These are phyloP conservation scores for Kodamaea alishanica DNA, from an alignment of 1,139 yeast genomes.

Conservation along the genomic window DNA sequence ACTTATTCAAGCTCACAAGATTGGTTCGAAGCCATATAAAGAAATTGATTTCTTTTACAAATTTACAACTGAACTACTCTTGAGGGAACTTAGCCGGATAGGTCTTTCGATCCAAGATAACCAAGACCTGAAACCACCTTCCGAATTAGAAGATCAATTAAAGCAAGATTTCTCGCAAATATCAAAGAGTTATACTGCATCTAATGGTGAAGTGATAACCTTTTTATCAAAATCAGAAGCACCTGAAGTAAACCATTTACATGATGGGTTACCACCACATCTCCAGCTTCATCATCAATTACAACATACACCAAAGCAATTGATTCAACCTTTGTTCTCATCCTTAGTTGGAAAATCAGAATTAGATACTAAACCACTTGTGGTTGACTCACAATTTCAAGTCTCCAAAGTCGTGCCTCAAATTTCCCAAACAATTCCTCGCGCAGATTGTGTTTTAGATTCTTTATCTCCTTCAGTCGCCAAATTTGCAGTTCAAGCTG, in stretches of 20 bases:
- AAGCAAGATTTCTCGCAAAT: conserved; percentile 63
- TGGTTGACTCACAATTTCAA: conserved; percentile 56
- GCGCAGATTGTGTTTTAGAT: conserved; percentile 42
- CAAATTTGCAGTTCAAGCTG: conserved; percentile 57
- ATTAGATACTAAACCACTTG: conserved; percentile 62
- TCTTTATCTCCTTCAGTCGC: conserved; percentile 45
- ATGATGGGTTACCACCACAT: conserved; percentile 14
- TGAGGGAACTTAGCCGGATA: conserved; percentile 62
- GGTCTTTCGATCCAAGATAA: conserved; percentile 21
- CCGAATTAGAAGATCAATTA: conserved; percentile 32
- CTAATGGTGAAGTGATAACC: conserved; percentile 60
- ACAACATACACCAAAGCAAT: conserved; percentile 23
- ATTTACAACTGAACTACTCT: conserved; percentile 62
- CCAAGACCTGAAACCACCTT: conserved; percentile 9
- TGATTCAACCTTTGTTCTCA: conserved; percentile 63
- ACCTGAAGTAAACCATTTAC: conserved; percentile 16
- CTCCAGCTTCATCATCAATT: conserved; percentile 19
- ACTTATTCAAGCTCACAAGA: conserved; percentile 44
- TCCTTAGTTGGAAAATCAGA: conserved; percentile 61
- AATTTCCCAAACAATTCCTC: conserved; percentile 22
- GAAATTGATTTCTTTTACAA: conserved; percentile 67
- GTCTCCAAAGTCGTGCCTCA: conserved; percentile 59
- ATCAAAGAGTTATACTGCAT: conserved; percentile 52
- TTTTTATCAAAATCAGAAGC: conserved; percentile 36
- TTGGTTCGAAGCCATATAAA: conserved; percentile 57